Percentiles rank a stretch among this genome's conserved stretches.
These are phyloP conservation scores for Aspergillus amoenus DNA, from an alignment of 2,329 filamentous ascomycete genomes.

Conservation along the genomic window DNA sequence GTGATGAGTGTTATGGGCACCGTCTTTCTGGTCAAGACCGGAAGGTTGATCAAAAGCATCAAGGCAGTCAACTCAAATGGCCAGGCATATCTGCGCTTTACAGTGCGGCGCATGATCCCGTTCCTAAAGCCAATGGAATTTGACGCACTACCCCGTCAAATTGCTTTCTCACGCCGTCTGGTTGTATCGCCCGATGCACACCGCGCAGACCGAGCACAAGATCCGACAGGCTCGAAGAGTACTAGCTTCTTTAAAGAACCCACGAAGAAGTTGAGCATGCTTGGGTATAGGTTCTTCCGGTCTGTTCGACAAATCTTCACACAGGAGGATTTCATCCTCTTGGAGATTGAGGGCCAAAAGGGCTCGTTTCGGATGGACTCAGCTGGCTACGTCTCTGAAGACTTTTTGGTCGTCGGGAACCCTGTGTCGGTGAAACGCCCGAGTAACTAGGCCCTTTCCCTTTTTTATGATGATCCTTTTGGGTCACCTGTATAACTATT, in stretches of 20 bases:
- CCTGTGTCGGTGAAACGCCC: slow-evolving; percentile 19
- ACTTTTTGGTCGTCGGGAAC: slow-evolving; percentile 36
- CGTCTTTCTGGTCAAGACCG: slow-evolving; percentile 59
- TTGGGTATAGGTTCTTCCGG: slow-evolving; percentile 33
- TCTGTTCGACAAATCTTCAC: slow-evolving; percentile 41
- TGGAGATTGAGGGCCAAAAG: slow-evolving; percentile 37
- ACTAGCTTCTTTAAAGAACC: slow-evolving; percentile 36
- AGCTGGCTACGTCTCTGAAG: slow-evolving; percentile 35
- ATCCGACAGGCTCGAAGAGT: neutral
- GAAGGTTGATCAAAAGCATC: slow-evolving; percentile 59
- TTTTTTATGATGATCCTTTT: neutral
- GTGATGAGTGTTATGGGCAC: slow-evolving; percentile 61
- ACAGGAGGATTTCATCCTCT: slow-evolving; percentile 40
- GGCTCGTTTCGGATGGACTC: slow-evolving; percentile 39
- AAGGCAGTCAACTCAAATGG: slow-evolving; percentile 47
- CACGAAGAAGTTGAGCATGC: slow-evolving; percentile 28
- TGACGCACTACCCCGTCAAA: slow-evolving; percentile 32
- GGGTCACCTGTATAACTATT: slow-evolving; percentile 4
- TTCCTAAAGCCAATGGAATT: slow-evolving; percentile 38
- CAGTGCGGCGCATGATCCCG: slow-evolving; percentile 37
- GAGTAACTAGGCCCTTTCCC: neutral
- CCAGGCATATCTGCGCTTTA: slow-evolving; percentile 34
- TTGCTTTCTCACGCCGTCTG: slow-evolving; percentile 35
- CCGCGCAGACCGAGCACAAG: slow-evolving; percentile 7
- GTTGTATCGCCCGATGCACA: slow-evolving; percentile 30